Evolutionary conservation across 495 filamentous ascomycete species (phyloP).

Genomic region (Ramalina intermedia): DNA sequence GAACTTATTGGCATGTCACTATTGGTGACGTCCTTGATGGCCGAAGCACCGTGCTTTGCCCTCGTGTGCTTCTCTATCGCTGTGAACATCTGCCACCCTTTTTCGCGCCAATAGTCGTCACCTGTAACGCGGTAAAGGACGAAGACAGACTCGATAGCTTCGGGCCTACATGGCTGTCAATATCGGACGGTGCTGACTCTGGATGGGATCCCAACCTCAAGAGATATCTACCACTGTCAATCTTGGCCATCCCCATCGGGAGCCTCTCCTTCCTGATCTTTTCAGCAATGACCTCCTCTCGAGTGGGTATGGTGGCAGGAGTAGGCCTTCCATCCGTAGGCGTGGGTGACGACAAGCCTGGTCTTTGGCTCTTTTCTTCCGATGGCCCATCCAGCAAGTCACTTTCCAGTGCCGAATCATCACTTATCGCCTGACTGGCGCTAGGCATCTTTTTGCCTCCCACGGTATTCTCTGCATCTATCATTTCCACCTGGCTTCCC

Average conservation of each 20-base stretch:
- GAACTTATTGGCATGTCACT: constrained; percentile 21
- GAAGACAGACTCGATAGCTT: constrained; percentile 91
- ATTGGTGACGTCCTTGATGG: constrained; percentile 60
- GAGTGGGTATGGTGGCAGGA: constrained; percentile 17
- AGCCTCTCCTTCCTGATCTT: constrained; percentile 47
- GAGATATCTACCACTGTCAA: constrained; percentile 52
- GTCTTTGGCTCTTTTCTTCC: too few relatives aligned
- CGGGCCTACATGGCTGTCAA: constrained; percentile 41
- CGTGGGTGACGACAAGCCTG: too few relatives aligned
- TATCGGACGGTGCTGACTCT: constrained; percentile 33
- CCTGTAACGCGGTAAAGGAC: constrained; percentile 91
- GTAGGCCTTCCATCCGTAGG: background rate
- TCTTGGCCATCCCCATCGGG: constrained; percentile 48
- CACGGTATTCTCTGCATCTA: background rate
- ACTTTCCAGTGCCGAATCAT: too few relatives aligned
- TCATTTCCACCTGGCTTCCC: background rate
- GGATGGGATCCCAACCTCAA: constrained; percentile 55
- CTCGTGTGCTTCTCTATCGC: constrained; percentile 52
- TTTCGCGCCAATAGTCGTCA: constrained; percentile 62
- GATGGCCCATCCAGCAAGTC: too few relatives aligned
- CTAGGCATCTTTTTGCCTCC: too few relatives aligned
- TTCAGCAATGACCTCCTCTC: constrained; percentile 47
- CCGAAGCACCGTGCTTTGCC: constrained; percentile 53
- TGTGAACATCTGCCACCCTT: constrained; percentile 84
- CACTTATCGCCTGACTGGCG: too few relatives aligned